phyloP scores from a whole-genome alignment of 306 rosid species.

The Begonia peltatifolia region DNA sequence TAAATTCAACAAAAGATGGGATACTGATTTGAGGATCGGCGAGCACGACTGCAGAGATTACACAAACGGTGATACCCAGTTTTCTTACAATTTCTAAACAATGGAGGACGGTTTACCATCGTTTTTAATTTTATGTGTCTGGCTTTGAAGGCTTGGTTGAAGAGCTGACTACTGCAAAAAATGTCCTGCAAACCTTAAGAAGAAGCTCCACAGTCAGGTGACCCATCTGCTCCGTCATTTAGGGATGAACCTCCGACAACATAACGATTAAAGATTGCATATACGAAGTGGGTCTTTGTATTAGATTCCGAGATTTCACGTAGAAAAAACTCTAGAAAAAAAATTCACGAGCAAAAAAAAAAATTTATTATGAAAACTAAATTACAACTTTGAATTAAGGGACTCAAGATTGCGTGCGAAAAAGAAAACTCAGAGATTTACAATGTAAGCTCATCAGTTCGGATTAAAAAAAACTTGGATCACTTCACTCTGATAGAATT shows the following conservation, averaged over 20 bases:
- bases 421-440: no score
- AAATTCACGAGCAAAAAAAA: no score
- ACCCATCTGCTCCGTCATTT: not conserved
- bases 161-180: conserved; percentile 50
- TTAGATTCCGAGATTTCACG: no score
- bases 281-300: no score
- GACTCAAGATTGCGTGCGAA: no score
- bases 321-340: no score
- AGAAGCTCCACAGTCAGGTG: conserved; percentile 6
- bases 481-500: no score
- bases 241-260: not conserved
- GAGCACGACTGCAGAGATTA: conserved; percentile 70
- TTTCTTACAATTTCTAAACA: not conserved
- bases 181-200: conserved; percentile 48
- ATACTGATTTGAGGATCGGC: conserved; percentile 45
- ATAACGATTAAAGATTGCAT: no score
- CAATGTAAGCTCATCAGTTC: no score
- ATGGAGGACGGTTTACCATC: not conserved
- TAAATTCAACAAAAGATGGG: conserved; percentile 61
- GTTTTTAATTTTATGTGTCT: not conserved
- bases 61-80: conserved; percentile 44
- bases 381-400: no score
- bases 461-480: no score
- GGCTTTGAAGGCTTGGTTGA: conserved; percentile 51
- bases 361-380: no score